Evolutionary conservation across 164 flowering plant species (phyloP).

Genomic region (Warburgia ugandensis): DNA sequence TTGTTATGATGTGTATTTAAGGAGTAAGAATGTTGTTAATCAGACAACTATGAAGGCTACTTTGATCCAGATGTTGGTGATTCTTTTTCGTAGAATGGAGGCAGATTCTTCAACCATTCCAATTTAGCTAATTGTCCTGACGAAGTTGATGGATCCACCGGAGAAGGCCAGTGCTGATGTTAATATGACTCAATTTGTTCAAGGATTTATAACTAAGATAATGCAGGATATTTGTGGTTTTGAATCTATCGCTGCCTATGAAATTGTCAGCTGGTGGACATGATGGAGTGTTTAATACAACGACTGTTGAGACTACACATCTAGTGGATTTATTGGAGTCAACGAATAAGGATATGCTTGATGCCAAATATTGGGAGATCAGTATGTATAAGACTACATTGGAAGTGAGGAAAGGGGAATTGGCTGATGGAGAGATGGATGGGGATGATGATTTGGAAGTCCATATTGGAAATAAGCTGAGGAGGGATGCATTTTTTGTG

Average conservation of each 20-base stretch:
- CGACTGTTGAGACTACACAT: constrained; percentile 75
- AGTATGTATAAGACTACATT: constrained; percentile 98
- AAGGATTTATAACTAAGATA: constrained; percentile 91
- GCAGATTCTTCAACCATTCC: constrained; percentile 96
- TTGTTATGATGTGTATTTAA: constrained; percentile 85
- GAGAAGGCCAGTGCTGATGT: constrained; percentile 78
- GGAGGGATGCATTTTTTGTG: constrained; percentile 95
- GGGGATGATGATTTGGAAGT: constrained; percentile 94
- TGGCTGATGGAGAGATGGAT: constrained; percentile 86
- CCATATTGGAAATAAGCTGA: constrained; percentile 96
- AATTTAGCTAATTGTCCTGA: constrained; percentile 92
- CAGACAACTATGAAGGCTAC: constrained; percentile 97
- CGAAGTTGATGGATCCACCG: constrained; percentile 85
- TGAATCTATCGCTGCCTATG: constrained; percentile 49
- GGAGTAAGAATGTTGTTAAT: constrained; percentile 83
- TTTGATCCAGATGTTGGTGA: constrained; percentile 89
- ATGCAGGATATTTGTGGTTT: constrained; percentile 87
- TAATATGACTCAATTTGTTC: constrained; percentile 77
- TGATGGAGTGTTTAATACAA: constrained; percentile 95
- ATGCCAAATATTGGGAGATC: constrained; percentile 99
- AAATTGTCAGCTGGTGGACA: constrained; percentile 42
- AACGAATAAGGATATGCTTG: constrained; percentile 98
- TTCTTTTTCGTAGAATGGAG: constrained; percentile 97
- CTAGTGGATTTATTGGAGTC: constrained; percentile 96
- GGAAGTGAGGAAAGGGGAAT: constrained; percentile 97